phyloP scores from a whole-genome alignment of 441 rosid genomes.

The Breynia disticha region DNA sequence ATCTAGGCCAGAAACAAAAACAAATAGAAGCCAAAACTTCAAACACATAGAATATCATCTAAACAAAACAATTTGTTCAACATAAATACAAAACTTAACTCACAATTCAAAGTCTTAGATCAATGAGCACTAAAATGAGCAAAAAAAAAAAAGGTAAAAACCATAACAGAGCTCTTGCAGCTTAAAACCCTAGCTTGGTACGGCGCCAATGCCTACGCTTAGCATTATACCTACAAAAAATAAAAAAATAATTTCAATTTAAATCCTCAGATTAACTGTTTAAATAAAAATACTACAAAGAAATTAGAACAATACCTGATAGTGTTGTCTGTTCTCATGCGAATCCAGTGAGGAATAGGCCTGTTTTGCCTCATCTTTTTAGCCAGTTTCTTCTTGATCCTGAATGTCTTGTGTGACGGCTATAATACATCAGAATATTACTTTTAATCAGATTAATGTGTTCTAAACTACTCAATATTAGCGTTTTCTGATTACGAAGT shows the following conservation, averaged over 20 bases:
- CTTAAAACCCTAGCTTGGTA: constrained; percentile 88
- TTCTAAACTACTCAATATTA: too few species aligned
- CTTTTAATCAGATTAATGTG: background rate
- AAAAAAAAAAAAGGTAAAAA: constrained; percentile 1
- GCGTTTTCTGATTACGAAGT: too few species aligned
- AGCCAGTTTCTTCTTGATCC: constrained; percentile 73
- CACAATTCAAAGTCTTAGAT: constrained; percentile 7
- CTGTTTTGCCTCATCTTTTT: constrained; percentile 92
- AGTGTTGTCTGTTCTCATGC: constrained; percentile 82
- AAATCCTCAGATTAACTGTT: too few species aligned
- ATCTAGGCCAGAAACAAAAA: too few species aligned
- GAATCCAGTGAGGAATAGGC: constrained; percentile 92
- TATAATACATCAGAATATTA: constrained; percentile 7
- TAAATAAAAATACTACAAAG: background rate
- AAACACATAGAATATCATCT: too few species aligned
- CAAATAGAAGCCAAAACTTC: too few species aligned
- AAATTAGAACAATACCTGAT: constrained; percentile 37
- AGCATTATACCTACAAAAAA: constrained; percentile 59
- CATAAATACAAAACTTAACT: too few species aligned
- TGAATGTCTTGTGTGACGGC: constrained; percentile 87
- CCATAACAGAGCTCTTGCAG: constrained; percentile 8
- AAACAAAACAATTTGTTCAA: too few species aligned
- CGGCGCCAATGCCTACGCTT: constrained; percentile 99
- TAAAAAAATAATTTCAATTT: too few species aligned
- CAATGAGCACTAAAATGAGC: background rate